phyloP scores from a whole-genome alignment of 2,329 filamentous ascomycete genomes.

The Sporothrix protearum region DNA sequence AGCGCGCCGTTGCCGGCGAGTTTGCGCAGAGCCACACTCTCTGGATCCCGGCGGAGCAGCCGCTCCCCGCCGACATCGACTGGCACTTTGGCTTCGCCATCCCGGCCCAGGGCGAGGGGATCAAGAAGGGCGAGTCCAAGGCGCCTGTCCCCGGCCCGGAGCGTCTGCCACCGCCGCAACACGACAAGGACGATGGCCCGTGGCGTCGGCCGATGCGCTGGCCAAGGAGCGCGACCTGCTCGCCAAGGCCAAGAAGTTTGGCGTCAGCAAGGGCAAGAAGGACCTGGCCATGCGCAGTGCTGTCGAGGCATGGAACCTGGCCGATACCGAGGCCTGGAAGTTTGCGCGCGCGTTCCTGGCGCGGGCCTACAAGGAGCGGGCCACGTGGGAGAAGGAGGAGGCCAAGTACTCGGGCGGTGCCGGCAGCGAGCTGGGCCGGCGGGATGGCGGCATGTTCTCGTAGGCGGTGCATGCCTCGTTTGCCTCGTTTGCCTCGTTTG shows the following conservation, averaged over 20 bases:
- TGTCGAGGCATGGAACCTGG: constrained; percentile 65
- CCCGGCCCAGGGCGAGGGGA: constrained; percentile 50
- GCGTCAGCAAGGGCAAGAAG: constrained; percentile 41
- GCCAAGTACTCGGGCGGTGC: constrained; percentile 59
- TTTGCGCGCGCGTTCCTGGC: constrained; percentile 68
- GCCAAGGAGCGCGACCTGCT: constrained; percentile 55
- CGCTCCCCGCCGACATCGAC: constrained; percentile 67
- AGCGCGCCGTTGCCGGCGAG: constrained; percentile 73
- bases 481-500: not conserved
- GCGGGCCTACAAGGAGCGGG: constrained; percentile 58
- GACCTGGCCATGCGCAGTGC: constrained; percentile 50
- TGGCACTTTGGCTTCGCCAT: constrained; percentile 88
- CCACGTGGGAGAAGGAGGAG: constrained; percentile 68
- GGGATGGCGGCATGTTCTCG: constrained; percentile 11
- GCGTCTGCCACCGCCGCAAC: constrained; percentile 49
- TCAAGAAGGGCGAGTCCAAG: constrained; percentile 52
- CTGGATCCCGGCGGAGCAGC: constrained; percentile 73
- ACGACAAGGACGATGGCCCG: constrained; percentile 47
- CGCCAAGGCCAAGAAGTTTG: constrained; percentile 43
- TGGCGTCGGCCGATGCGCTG: constrained; percentile 51
- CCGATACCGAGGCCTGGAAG: constrained; percentile 73
- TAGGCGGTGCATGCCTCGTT: constrained; percentile 12
- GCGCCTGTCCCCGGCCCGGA: constrained; percentile 58
- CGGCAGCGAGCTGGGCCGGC: constrained; percentile 47
- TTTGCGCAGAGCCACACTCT: constrained; percentile 62